Base-by-base conservation (phyloP, 2,329 filamentous ascomycete genomes). In the Trichoderma arundinaceum region DNA sequence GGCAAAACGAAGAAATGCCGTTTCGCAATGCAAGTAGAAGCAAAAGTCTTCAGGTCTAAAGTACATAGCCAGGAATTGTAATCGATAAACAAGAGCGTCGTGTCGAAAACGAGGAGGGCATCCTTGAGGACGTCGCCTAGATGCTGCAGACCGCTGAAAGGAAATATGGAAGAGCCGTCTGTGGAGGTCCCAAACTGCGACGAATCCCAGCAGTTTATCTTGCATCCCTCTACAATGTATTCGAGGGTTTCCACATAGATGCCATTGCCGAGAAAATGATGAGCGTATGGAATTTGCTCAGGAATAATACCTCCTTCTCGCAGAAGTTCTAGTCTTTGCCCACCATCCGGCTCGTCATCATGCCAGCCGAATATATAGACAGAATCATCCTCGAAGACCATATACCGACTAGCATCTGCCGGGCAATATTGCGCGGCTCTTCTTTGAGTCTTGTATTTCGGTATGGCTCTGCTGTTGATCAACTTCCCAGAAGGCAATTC, bases 1-100 rank as follows among this genome's bases (percentile, higher is more conserved):
- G 61, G 61, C 32, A 64, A 35, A 19, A 64, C 19, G 41, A 64
- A 64, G 32, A 64, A 64, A 19, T 64, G 52, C 5, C 61, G 61
- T 33, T 39, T 56, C 13, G 61, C 61, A 19, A 56, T 19, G 17
- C 28, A 35, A 13, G 61, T 57, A 19, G 49, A 48, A 7, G 61
- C 39, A 19, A 65, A 39, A 4, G 46, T 49, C 46, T 17, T 15
- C 6, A 65, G 61, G 28, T 64, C 41, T 13, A 64, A 19, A 15
- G 49, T 56, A 38, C 61, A 64, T 10, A 64, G 49, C 61, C 61
- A 64, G 13, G 54, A 54, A 10, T 64, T 22, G 32, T 22, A 32
- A 46, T 64, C 61, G 8, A 57, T 19, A 19, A 64, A 57, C n/a
- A 64, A 32, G 32, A 64, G 49, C n/a, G 41, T 57, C 10, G 52